Evolutionary conservation across 2,329 filamentous ascomycete genomes (phyloP).

Genomic region (Trichoderma endophyticum): DNA sequence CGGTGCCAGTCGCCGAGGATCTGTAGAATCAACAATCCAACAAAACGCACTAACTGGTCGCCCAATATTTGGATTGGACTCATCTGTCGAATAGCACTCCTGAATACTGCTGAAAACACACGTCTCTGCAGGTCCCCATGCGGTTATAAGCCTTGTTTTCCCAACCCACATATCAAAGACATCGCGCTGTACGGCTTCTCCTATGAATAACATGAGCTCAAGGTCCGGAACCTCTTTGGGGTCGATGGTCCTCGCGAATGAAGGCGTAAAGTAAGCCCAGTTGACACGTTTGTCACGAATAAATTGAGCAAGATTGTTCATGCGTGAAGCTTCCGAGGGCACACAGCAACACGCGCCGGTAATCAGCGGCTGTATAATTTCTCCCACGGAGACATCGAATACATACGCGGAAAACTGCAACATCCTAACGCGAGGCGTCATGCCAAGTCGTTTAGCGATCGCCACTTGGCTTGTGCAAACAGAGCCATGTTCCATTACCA

Average conservation of each 20-base stretch:
- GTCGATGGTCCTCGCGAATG: slow-evolving; percentile 16
- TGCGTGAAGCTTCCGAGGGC: slow-evolving; percentile 12
- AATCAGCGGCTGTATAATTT: slow-evolving; percentile 19
- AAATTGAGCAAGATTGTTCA: slow-evolving; percentile 16
- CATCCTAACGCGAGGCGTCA: slow-evolving; percentile 10
- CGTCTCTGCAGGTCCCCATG: background rate
- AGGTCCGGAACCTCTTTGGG: slow-evolving; percentile 18
- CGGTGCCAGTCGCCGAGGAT: slow-evolving; percentile 1
- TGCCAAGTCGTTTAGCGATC: background rate
- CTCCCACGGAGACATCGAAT: slow-evolving; percentile 20
- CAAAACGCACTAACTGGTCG: slow-evolving; percentile 2
- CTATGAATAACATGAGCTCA: slow-evolving; percentile 15
- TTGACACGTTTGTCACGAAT: slow-evolving; percentile 7
- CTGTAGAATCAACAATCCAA: slow-evolving; percentile 11
- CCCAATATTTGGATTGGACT: slow-evolving; percentile 15
- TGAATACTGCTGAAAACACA: background rate
- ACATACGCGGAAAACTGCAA: slow-evolving; percentile 22
- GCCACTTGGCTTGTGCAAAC: slow-evolving; percentile 15
- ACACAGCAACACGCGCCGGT: slow-evolving; percentile 21
- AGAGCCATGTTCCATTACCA: slow-evolving; percentile 20
- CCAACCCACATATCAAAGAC: slow-evolving; percentile 19
- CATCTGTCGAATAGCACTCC: background rate
- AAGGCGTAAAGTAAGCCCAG: slow-evolving; percentile 20
- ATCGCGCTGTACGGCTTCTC: slow-evolving; percentile 16
- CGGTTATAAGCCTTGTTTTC: background rate